phyloP scores from a whole-genome alignment of 2,329 filamentous ascomycete species.

The Xylariaceae sp. region DNA sequence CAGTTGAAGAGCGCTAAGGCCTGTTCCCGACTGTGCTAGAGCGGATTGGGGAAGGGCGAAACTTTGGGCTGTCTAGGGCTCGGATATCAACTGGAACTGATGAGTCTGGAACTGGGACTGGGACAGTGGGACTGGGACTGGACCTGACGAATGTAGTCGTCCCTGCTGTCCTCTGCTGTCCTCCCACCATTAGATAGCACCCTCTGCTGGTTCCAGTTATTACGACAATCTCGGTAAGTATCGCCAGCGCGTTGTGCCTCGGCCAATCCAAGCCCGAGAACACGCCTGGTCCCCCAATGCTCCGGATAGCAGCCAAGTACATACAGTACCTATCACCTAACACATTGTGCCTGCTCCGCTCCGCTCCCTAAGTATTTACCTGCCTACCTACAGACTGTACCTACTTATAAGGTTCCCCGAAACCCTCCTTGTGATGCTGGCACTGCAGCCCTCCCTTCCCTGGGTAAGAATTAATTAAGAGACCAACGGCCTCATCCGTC shows the following conservation, averaged over 20 bases:
- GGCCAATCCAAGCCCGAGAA: not conserved
- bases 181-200: too few relatives aligned
- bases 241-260: not conserved
- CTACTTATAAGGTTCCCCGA: too few relatives aligned
- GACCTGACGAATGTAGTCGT: too few relatives aligned
- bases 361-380: not conserved
- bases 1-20: not conserved
- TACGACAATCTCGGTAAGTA: not conserved
- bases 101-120: too few relatives aligned
- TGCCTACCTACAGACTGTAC: too few relatives aligned
- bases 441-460: not conserved
- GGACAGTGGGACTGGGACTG: too few relatives aligned
- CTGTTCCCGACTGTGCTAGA: conserved; percentile 6
- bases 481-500: conserved; percentile 3
- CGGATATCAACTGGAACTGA: not conserved
- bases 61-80: conserved; percentile 8
- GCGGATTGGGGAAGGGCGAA: conserved; percentile 14
- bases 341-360: not conserved
- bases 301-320: not conserved
- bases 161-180: too few relatives aligned
- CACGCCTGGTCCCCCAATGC: not conserved
- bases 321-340: too few relatives aligned
- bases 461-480: not conserved
- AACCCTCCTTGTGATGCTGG: not conserved
- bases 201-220: not conserved